phyloP scores from a whole-genome alignment of 441 rosid species.

The Aquilaria agallochum region DNA sequence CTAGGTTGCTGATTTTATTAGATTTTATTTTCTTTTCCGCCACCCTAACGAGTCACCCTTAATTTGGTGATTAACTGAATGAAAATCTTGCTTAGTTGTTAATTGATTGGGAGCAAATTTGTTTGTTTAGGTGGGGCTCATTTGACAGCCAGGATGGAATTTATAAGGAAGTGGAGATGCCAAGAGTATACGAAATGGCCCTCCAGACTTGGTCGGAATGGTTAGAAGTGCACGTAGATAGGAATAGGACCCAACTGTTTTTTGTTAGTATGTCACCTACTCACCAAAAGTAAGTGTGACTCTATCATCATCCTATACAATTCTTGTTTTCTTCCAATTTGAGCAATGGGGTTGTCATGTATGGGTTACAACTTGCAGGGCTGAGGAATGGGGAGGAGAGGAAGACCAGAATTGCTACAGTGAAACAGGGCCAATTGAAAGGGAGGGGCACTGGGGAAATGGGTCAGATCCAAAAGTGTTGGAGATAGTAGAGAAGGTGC shows the following conservation, averaged over 20 bases:
- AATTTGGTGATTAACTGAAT: too few relatives aligned
- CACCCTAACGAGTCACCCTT: too few relatives aligned
- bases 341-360: too few relatives aligned
- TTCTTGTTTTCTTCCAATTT: not conserved
- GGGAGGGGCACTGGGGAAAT: conserved; percentile 31
- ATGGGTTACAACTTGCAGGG: conserved; percentile 21
- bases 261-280: conserved; percentile 72
- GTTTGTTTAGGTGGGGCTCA: conserved; percentile 61
- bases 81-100: too few relatives aligned
- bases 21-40: too few relatives aligned
- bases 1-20: too few relatives aligned
- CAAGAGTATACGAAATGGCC: conserved; percentile 65
- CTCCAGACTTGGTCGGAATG: conserved; percentile 58
- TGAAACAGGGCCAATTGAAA: conserved; percentile 32
- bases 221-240: conserved; percentile 54
- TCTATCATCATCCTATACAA: not conserved
- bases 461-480: conserved; percentile 39
- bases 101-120: too few relatives aligned
- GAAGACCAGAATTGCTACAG: conserved; percentile 33
- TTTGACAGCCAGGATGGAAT: conserved; percentile 54
- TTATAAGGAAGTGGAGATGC: conserved; percentile 53
- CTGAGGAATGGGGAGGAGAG: conserved; percentile 52
- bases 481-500: conserved; percentile 32
- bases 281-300: conserved; percentile 48
- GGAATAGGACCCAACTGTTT: conserved; percentile 48